phyloP scores from a whole-genome alignment of 352 stramenopile genomes.

The Saprolegnia parasitica region DNA sequence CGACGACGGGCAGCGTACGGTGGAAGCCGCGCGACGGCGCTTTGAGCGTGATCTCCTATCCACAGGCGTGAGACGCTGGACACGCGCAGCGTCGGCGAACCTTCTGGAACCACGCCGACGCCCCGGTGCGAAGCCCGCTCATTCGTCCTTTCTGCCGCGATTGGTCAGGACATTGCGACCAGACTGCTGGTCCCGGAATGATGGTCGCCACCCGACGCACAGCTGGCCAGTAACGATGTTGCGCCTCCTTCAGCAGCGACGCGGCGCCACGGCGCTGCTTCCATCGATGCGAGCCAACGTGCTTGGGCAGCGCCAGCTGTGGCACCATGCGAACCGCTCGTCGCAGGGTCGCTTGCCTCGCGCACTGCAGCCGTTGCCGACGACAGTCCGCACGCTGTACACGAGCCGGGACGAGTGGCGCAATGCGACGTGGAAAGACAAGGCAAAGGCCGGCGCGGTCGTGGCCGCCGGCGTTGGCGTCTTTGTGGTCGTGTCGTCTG shows the following conservation, averaged over 20 bases:
- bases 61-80: background rate
- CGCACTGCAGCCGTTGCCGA: background rate
- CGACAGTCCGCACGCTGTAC: background rate
- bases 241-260: background rate
- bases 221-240: background rate
- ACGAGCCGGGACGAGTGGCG: conserved; percentile 20
- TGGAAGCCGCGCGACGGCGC: conserved; percentile 77
- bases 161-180: background rate
- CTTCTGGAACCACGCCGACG: conserved; percentile 80
- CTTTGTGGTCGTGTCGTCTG: conserved; percentile 13
- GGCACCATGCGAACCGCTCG: background rate
- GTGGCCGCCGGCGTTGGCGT: conserved; percentile 14
- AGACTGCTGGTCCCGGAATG: background rate
- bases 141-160: background rate
- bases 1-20: conserved; percentile 36
- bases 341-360: too few species aligned
- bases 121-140: conserved; percentile 12
- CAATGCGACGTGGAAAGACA: conserved; percentile 9
- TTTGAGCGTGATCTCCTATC: conserved; percentile 67
- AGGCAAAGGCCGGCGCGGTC: conserved; percentile 17
- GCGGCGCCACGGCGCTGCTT: background rate
- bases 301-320: background rate
- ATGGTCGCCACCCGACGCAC: background rate
- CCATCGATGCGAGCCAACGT: background rate
- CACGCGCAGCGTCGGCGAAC: background rate